Conservation (phyloP, 73 alveolate species). For the Paramecium primaurelia region DNA sequence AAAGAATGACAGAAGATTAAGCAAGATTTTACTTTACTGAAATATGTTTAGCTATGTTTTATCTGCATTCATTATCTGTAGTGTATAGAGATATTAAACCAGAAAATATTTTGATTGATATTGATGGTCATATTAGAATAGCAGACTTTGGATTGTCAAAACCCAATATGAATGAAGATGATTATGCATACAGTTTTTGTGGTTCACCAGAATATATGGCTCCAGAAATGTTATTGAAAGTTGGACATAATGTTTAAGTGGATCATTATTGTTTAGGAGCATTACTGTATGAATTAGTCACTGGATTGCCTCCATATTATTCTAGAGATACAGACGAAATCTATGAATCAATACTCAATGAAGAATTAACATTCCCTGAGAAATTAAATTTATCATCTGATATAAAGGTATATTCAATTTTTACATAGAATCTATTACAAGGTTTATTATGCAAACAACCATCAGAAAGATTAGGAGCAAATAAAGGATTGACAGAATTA, state of each 20-base stretch:
- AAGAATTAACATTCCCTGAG: constrained; percentile 60
- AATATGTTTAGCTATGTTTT: constrained; percentile 72
- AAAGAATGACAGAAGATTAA: constrained; percentile 70
- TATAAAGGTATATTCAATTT: constrained; percentile 32
- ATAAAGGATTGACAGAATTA: constrained; percentile 54
- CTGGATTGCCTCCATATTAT: constrained; percentile 73
- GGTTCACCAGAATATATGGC: constrained; percentile 76
- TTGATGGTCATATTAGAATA: constrained; percentile 75
- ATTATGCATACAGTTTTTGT: constrained; percentile 69
- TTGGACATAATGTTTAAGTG: constrained; percentile 63
- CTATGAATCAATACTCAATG: constrained; percentile 60
- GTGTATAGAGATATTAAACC: constrained; percentile 80
- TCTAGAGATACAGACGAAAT: constrained; percentile 59
- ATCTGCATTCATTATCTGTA: constrained; percentile 62
- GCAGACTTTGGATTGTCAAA: constrained; percentile 76
- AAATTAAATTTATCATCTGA: constrained; percentile 57
- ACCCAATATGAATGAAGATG: constrained; percentile 59
- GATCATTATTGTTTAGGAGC: constrained; percentile 75
- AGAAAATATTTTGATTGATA: constrained; percentile 74
- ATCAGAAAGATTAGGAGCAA: constrained; percentile 78
- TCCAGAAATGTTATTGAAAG: constrained; percentile 73
- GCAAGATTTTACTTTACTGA: constrained; percentile 72
- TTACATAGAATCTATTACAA: constrained; percentile 59
- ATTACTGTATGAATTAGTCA: constrained; percentile 66
- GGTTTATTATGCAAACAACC: constrained; percentile 86